phyloP scores from a whole-genome alignment of 768 basidiomycete species.

The Epithele typhae region DNA sequence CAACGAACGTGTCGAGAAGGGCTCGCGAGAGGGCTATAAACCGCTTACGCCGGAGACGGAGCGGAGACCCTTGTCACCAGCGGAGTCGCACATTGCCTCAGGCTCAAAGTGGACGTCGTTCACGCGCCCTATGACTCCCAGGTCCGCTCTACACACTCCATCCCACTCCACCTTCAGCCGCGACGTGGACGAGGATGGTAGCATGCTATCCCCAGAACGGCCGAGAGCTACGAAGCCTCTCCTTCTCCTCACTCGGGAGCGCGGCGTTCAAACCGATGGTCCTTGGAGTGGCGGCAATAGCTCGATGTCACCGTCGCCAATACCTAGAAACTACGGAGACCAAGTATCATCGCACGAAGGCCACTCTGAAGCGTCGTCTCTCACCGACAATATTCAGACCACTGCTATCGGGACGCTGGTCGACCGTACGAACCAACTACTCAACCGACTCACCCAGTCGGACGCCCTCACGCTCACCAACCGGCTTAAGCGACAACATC shows the following conservation, averaged over 20 bases:
- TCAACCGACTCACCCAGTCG: slow-evolving; percentile 62
- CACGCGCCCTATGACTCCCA: slow-evolving; percentile 20
- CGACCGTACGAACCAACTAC: slow-evolving; percentile 59
- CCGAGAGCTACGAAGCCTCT: slow-evolving; percentile 38
- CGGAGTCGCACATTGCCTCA: slow-evolving; percentile 29
- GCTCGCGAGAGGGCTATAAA: slow-evolving; percentile 37
- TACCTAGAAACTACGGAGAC: slow-evolving; percentile 27
- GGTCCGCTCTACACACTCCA: slow-evolving; percentile 15
- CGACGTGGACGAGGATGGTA: slow-evolving; percentile 40
- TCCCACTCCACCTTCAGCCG: slow-evolving; percentile 25
- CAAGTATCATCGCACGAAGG: slow-evolving; percentile 47
- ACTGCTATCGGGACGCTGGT: slow-evolving; percentile 49
- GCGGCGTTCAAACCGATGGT: slow-evolving; percentile 24
- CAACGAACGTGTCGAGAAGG: slow-evolving; percentile 28
- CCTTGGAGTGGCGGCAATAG: slow-evolving; percentile 5
- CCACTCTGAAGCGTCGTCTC: slow-evolving; percentile 72
- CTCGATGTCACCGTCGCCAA: slow-evolving; percentile 20
- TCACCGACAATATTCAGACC: slow-evolving; percentile 47
- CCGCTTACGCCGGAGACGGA: slow-evolving; percentile 44
- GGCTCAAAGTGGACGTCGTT: slow-evolving; percentile 24
- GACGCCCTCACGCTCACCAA: slow-evolving; percentile 87
- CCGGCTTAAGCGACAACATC: slow-evolving; percentile 85
- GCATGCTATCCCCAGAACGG: slow-evolving; percentile 29
- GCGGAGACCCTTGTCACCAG: slow-evolving; percentile 38
- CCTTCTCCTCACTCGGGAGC: slow-evolving; percentile 53